Conservation (phyloP, 352 stramenopile species). For the Halophytophthora batemanensis region DNA sequence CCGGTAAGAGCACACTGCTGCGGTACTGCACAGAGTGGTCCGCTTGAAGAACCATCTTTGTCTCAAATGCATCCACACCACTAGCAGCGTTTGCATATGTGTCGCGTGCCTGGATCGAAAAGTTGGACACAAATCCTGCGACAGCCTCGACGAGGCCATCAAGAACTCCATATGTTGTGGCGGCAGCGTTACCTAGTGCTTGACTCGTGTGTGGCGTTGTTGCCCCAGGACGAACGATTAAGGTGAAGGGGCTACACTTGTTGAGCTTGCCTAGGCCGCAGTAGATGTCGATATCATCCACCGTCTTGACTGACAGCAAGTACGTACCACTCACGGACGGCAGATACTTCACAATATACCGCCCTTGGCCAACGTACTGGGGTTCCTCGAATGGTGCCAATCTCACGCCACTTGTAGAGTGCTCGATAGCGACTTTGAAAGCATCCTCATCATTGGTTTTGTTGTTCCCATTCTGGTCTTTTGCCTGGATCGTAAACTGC, state of each 20-base stretch:
- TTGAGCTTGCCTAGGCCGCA: constrained; percentile 86
- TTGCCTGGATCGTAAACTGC: constrained; percentile 93
- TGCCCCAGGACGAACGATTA: constrained; percentile 85
- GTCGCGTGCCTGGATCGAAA: constrained; percentile 95
- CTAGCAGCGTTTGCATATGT: constrained; percentile 86
- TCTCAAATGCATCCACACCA: constrained; percentile 59
- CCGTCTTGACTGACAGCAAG: constrained; percentile 87
- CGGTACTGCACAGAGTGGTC: constrained; percentile 76
- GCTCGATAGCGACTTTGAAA: constrained; percentile 68
- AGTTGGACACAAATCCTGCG: constrained; percentile 89
- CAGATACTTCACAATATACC: constrained; percentile 91
- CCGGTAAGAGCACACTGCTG: constrained; percentile 59
- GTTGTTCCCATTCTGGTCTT: constrained; percentile 92
- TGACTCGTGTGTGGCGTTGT: constrained; percentile 90
- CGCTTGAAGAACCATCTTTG: constrained; percentile 69
- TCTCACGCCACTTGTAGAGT: constrained; percentile 26
- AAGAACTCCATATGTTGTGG: constrained; percentile 58
- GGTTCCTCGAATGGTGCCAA: constrained; percentile 68
- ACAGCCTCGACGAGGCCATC: constrained; percentile 90
- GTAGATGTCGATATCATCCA: constrained; percentile 93
- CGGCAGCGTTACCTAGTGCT: constrained; percentile 62
- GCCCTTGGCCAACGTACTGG: constrained; percentile 87
- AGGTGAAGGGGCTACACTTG: constrained; percentile 94
- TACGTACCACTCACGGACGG: constrained; percentile 85
- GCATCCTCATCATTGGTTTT: constrained; percentile 77